A percentile compares a stretch with the other conserved stretches of the same genome.
Evolutionary conservation across 345 rosid genomes (phyloP).

Genomic region (Citrus hindsii): DNA sequence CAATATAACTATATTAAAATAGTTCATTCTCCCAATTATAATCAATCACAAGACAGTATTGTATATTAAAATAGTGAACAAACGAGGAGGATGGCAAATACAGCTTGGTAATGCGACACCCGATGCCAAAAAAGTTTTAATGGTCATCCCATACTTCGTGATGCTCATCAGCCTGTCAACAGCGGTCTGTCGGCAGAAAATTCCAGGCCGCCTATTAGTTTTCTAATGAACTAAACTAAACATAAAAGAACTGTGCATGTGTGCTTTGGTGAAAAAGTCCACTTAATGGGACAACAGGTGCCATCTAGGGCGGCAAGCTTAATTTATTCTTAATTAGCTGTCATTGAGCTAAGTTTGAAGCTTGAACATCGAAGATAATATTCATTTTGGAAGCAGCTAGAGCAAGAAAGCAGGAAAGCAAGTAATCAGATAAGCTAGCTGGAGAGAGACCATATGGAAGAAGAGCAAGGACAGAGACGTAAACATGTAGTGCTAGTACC

Average conservation of each 20-base stretch:
- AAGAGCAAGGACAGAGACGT: background rate
- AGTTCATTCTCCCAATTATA: too few relatives aligned
- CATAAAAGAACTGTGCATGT: background rate
- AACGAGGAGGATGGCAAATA: too few relatives aligned
- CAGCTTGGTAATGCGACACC: too few relatives aligned
- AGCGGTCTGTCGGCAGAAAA: too few relatives aligned
- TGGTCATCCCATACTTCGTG: background rate
- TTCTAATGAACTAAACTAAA: background rate
- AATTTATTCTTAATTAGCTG: background rate
- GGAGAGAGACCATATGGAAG: background rate
- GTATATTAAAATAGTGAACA: too few relatives aligned
- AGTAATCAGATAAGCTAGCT: background rate
- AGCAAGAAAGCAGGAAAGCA: background rate
- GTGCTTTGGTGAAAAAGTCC: background rate
- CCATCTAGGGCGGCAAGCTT: background rate
- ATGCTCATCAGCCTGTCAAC: background rate
- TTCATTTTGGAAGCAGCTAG: background rate
- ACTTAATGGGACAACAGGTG: background rate
- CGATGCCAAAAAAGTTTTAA: background rate
- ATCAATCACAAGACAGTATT: too few relatives aligned
- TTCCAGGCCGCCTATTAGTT: background rate
- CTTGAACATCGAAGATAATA: background rate
- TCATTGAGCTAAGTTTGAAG: background rate
- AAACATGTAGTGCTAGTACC: constrained; percentile 45
- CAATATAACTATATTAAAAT: too few relatives aligned